These are phyloP conservation scores for Polychytrium aggregatum DNA, from an alignment of 192 early-diverging fungal species.

Conservation along the genomic window DNA sequence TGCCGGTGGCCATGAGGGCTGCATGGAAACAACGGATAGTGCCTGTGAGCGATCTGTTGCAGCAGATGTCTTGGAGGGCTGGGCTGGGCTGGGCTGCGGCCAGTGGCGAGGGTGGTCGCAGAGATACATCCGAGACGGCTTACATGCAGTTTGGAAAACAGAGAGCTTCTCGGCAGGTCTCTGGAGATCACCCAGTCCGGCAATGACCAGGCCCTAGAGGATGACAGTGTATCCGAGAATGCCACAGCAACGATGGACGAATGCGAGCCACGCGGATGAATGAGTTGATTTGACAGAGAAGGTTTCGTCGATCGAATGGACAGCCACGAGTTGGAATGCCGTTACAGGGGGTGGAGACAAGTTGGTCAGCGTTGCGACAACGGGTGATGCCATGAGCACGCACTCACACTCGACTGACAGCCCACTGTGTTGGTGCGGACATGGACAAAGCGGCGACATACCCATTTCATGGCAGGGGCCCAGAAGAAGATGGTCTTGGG, in stretches of 20 bases:
- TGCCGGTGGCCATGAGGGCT: conserved; percentile 83
- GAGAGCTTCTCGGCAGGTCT: conserved; percentile 86
- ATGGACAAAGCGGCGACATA: conserved; percentile 21
- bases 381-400: too few relatives aligned
- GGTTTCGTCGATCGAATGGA: background rate
- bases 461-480: conserved; percentile 92
- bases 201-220: conserved; percentile 84
- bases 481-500: conserved; percentile 99
- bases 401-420: too few relatives aligned
- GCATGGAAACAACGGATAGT: background rate
- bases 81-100: too few relatives aligned
- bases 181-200: conserved; percentile 78
- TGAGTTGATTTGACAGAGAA: background rate
- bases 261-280: background rate
- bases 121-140: conserved; percentile 5
- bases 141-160: conserved; percentile 65
- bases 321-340: background rate
- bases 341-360: too few relatives aligned
- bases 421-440: conserved; percentile 1
- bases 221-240: too few relatives aligned
- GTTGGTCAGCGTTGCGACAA: too few relatives aligned
- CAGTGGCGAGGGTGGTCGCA: too few relatives aligned
- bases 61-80: too few relatives aligned
- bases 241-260: too few relatives aligned
- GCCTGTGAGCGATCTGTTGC: background rate